phyloP scores from a whole-genome alignment of 805 yeast species.

The Pichia deserticola region DNA sequence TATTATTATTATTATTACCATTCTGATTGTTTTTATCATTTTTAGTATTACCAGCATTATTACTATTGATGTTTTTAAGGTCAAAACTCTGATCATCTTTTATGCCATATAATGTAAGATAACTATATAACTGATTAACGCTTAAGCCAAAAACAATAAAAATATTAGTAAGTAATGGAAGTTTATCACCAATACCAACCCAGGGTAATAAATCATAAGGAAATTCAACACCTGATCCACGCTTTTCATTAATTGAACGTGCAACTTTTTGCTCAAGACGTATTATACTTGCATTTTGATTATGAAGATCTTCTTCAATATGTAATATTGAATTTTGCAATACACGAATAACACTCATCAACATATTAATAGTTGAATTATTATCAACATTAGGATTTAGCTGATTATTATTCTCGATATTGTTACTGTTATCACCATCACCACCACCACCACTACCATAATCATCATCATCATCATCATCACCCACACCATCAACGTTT shows the following conservation, averaged over 20 bases:
- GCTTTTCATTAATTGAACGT: constrained; percentile 17
- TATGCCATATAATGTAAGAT: constrained; percentile 17
- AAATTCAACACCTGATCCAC: constrained; percentile 27
- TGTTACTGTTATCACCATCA: too few relatives aligned
- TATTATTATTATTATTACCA: background rate
- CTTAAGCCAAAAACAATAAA: constrained; percentile 21
- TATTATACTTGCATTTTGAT: constrained; percentile 18
- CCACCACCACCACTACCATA: too few relatives aligned
- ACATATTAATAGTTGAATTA: background rate
- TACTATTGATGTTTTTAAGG: background rate
- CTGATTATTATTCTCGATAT: too few relatives aligned
- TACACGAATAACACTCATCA: background rate
- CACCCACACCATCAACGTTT: background rate
- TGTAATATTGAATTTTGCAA: constrained; percentile 2
- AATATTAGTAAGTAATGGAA: constrained; percentile 22
- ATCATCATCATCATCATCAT: background rate
- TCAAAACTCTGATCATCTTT: background rate
- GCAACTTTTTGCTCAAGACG: constrained; percentile 25
- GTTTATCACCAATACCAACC: constrained; percentile 8
- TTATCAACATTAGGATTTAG: background rate
- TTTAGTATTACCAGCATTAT: background rate
- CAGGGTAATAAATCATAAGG: constrained; percentile 19
- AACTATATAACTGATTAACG: constrained; percentile 14
- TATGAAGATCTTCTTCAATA: constrained; percentile 15
- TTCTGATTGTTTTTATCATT: background rate